Evolutionary conservation across 768 basidiomycete species (phyloP), one percentile per base, ranked within the genome.

Genomic region (Myochromella boudieri): DNA sequence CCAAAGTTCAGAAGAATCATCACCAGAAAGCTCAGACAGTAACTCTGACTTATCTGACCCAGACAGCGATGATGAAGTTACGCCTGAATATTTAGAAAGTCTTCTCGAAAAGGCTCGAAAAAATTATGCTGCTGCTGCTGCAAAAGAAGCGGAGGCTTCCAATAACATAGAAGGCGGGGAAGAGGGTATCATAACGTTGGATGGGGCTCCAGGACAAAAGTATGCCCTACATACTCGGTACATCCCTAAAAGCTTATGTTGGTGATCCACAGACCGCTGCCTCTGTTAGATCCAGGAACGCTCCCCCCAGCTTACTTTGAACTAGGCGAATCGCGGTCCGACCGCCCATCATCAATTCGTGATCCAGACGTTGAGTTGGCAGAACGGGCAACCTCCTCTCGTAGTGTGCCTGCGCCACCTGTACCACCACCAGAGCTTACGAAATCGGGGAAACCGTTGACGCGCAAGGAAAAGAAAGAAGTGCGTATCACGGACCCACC

Each of bases 391-490:
- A 69, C 77, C n/a, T 74, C 79, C 10, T 72, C 72, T 17, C 65
- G 58, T 17, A 64, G 68, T 31, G 68, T 65, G 5, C 88, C 85
- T 36, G 74, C 78, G 24, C 79, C 83, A 4, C 88, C 87, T 27
- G 64, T 76, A 41, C 80, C 80, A 14, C 82, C 84, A 12, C 76
- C 80, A 10, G 78, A 81, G 50, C 63, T 83, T 3, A 74, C 75
- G 34, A 79, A 78, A 47, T 72, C 74, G 28, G 86, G 87, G 36
- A 82, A 81, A 60, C 75, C 78, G 6, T 64, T 90, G 34, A 91
- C 85, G 11, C 90, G 81, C 60, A 85, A 75, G 54, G 74, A 89
- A 62, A 77, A 72, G 64, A 89, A 84, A 65, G 83, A 80, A 53
- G 89, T 90, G 55, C 36, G 76, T 37, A 58, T 17, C 44, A 31